These are phyloP conservation scores for Phytophthora aleatoria DNA, from an alignment of 352 stramenopile species.

Conservation along the genomic window DNA sequence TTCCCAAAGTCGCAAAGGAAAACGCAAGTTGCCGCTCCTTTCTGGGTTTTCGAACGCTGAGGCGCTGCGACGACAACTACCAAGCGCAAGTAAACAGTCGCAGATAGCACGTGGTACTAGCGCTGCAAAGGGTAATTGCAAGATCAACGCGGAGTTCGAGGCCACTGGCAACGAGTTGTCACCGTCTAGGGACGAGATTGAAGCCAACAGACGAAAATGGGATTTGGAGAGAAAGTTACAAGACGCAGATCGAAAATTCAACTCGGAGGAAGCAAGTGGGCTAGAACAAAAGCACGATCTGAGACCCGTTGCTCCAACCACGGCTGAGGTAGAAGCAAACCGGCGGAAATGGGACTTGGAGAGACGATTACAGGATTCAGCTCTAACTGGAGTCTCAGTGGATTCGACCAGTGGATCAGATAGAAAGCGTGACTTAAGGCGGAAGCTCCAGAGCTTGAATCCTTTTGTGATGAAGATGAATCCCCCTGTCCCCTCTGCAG, in stretches of 20 bases:
- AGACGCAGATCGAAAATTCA: constrained; percentile 12
- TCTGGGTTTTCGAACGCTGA: constrained; percentile 34
- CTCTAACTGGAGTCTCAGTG: background rate
- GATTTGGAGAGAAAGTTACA: constrained; percentile 31
- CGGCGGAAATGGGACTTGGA: constrained; percentile 30
- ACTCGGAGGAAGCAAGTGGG: background rate
- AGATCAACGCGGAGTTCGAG: constrained; percentile 5
- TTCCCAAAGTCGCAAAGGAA: constrained; percentile 11
- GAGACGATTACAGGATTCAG: constrained; percentile 20
- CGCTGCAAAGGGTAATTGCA: constrained; percentile 2
- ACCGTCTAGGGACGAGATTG: constrained; percentile 17
- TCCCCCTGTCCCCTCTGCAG: constrained; percentile 14
- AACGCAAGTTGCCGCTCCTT: constrained; percentile 28
- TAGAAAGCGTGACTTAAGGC: constrained; percentile 13
- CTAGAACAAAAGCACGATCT: constrained; percentile 7
- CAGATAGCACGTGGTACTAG: background rate
- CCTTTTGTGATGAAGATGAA: constrained; percentile 19
- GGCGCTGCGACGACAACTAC: constrained; percentile 31
- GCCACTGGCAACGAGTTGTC: constrained; percentile 1
- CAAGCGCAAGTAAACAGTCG: constrained; percentile 12
- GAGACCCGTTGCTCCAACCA: constrained; percentile 5
- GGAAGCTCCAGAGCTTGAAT: constrained; percentile 25
- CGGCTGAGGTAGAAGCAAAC: constrained; percentile 24
- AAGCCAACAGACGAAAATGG: constrained; percentile 32
- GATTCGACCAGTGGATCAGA: constrained; percentile 1